Evolutionary conservation across 73 alveolate genomes (phyloP).

Genomic region (Tetrahymena borealis): DNA sequence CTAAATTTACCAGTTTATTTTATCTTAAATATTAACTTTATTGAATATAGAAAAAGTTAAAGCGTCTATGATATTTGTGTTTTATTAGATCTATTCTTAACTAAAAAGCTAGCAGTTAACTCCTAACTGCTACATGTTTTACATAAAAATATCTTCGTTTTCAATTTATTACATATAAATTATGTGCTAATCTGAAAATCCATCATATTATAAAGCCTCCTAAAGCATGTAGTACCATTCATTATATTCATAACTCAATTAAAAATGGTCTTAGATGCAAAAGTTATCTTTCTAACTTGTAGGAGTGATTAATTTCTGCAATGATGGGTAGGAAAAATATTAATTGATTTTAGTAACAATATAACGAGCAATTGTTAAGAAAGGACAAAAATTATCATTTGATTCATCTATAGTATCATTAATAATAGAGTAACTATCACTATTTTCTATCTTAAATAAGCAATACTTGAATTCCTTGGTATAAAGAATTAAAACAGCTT

Average conservation of each 20-base stretch:
- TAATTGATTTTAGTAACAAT: background rate
- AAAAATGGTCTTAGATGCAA: background rate
- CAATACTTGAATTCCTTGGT: background rate
- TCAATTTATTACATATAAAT: background rate
- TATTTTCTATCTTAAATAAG: background rate
- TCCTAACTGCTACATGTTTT: background rate
- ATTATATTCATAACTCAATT: background rate
- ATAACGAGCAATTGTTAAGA: background rate
- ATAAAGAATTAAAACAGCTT: background rate
- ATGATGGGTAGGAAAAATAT: background rate
- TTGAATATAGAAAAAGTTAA: background rate
- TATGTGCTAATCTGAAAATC: background rate
- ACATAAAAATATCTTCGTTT: background rate
- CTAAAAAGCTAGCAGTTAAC: background rate
- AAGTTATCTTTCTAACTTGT: background rate
- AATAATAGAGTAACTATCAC: background rate
- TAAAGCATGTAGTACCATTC: background rate
- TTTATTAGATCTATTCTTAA: background rate
- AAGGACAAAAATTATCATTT: background rate
- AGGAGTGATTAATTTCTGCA: background rate
- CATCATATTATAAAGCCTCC: background rate
- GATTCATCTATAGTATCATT: background rate
- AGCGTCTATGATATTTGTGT: background rate
- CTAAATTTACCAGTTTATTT: background rate
- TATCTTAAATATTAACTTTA: background rate